phyloP scores from a whole-genome alignment of 345 rosid species.

The Brassica nigra region DNA sequence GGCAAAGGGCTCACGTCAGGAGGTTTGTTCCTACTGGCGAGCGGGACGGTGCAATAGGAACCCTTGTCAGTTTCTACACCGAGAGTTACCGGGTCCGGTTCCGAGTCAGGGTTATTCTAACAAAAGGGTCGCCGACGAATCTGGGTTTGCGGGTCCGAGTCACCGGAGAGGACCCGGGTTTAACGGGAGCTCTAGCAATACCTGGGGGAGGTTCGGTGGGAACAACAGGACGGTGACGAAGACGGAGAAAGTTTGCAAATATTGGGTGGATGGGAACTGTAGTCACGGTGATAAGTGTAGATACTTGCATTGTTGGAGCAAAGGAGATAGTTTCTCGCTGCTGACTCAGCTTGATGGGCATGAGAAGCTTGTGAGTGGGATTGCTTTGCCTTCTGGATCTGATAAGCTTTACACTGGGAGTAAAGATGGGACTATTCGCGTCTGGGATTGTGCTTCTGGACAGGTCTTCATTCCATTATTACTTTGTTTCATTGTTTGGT shows the following conservation, averaged over 20 bases:
- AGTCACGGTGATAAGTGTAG: constrained; percentile 73
- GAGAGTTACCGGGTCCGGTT: constrained; percentile 70
- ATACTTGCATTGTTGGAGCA: constrained; percentile 88
- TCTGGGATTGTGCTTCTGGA: constrained; percentile 96
- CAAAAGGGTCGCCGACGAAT: constrained; percentile 70
- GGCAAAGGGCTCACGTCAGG: constrained; percentile 48
- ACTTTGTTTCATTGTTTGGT: constrained; percentile 41
- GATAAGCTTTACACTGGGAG: constrained; percentile 92
- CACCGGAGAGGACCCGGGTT: constrained; percentile 61
- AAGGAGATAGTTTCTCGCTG: constrained; percentile 69
- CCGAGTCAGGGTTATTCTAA: constrained; percentile 52
- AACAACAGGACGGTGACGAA: constrained; percentile 53
- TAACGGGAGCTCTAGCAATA: constrained; percentile 45
- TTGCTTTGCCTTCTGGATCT: constrained; percentile 81
- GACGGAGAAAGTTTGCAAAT: constrained; percentile 75
- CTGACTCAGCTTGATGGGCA: constrained; percentile 94
- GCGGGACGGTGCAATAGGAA: constrained; percentile 76
- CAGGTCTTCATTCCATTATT: constrained; percentile 54
- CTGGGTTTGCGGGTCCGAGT: constrained; percentile 60
- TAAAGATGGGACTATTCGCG: constrained; percentile 78
- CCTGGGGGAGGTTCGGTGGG: constrained; percentile 67
- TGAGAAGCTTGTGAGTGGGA: constrained; percentile 78
- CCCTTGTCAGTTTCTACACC: constrained; percentile 74
- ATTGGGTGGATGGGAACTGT: constrained; percentile 90
- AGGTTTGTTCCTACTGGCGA: constrained; percentile 85